A percentile compares a stretch with the other conserved stretches of the same genome.
phyloP scores from a whole-genome alignment of 106 monocot species.

The Phalaenopsis equestris region DNA sequence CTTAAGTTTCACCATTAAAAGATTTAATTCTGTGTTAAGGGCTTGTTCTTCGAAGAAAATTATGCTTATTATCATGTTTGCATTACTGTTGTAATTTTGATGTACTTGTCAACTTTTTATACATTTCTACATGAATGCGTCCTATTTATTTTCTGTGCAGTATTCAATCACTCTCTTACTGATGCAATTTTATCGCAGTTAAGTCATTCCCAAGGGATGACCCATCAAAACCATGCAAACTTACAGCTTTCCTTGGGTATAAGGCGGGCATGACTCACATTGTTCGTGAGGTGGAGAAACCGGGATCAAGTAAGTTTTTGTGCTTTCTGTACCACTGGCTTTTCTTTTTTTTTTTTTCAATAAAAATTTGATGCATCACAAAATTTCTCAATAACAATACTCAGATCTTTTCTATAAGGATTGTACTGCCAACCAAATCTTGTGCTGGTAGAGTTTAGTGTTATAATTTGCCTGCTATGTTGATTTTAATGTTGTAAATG shows the following conservation, averaged over 20 bases:
- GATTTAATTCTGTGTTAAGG: neutral
- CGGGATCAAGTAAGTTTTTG: conserved; percentile 63
- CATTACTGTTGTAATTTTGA: neutral
- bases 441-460: neutral
- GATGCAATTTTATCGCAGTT: conserved; percentile 31
- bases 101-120: neutral
- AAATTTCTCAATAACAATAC: neutral
- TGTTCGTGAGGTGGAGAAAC: conserved; percentile 84
- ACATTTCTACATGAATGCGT: neutral
- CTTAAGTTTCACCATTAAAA: neutral
- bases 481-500: neutral
- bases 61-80: neutral
- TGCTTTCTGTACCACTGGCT: neutral
- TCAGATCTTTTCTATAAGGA: neutral
- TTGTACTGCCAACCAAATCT: neutral
- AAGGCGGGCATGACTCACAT: conserved; percentile 95
- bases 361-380: neutral
- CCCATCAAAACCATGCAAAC: conserved; percentile 34
- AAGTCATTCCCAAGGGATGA: conserved; percentile 87
- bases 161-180: neutral
- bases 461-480: neutral
- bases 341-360: neutral
- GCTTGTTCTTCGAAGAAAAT: neutral
- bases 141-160: neutral
- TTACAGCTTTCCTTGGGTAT: conserved; percentile 78